Percentiles rank a stretch among this genome's conserved stretches.
Evolutionary conservation across 176 grass and related monocot species (phyloP).

Genomic region (Thinopyrum elongatum): DNA sequence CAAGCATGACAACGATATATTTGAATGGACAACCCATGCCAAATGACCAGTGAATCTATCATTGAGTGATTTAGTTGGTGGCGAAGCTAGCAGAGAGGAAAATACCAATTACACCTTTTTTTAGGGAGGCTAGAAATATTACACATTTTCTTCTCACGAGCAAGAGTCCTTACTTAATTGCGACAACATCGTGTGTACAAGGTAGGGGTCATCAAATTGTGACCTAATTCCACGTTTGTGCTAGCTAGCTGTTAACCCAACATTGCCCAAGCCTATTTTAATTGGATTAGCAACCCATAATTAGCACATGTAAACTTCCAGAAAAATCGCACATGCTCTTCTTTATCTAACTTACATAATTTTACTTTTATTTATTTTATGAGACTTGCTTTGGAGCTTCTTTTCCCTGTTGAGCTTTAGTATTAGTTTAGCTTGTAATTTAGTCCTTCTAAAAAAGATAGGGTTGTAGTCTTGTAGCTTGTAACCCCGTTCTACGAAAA

Average conservation of each 20-base stretch:
- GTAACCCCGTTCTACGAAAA: too few species aligned
- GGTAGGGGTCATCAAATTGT: neutral
- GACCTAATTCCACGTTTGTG: neutral
- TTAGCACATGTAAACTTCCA: neutral
- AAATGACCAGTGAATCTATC: neutral
- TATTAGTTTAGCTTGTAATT: neutral
- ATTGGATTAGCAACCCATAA: neutral
- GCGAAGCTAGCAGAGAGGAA: neutral
- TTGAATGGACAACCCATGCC: neutral
- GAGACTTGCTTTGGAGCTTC: neutral
- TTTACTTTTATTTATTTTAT: neutral
- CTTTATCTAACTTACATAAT: neutral
- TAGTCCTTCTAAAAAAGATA: neutral
- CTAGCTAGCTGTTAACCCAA: neutral
- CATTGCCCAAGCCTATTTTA: neutral
- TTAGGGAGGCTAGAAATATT: neutral
- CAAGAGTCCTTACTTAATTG: neutral
- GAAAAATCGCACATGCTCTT: neutral
- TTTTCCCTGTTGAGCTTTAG: neutral
- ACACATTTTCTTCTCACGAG: neutral
- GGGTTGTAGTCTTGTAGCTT: neutral
- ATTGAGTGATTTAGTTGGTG: neutral
- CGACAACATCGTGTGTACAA: neutral
- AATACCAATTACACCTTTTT: neutral
- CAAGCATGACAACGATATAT: conserved; percentile 2